These are phyloP conservation scores for Phialophora verrucosa DNA, from an alignment of 2,329 filamentous ascomycete species.

Conservation along the genomic window DNA sequence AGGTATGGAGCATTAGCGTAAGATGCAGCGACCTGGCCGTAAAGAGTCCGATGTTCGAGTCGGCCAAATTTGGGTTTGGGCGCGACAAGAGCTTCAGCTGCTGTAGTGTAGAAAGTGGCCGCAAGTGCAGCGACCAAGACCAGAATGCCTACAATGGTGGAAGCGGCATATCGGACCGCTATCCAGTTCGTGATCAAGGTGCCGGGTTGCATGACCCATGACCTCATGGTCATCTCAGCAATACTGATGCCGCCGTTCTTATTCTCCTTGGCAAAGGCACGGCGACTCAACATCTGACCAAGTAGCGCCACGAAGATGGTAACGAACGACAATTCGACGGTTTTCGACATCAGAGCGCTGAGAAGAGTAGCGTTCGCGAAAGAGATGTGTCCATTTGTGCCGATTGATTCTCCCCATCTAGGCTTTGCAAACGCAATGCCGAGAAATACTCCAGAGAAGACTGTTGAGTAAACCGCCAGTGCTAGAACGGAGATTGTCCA, in stretches of 20 bases:
- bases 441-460: constrained; percentile 62
- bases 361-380: constrained; percentile 71
- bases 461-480: constrained; percentile 47
- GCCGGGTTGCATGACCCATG: constrained; percentile 76
- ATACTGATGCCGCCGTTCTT: constrained; percentile 67
- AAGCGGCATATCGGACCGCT: constrained; percentile 68
- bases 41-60: constrained; percentile 57
- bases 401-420: constrained; percentile 65
- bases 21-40: constrained; percentile 63
- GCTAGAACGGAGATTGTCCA: constrained; percentile 46
- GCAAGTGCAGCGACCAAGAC: constrained; percentile 69
- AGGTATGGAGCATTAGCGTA: constrained; percentile 70
- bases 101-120: constrained; percentile 76
- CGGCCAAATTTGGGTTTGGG: constrained; percentile 69
- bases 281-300: constrained; percentile 74
- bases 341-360: constrained; percentile 73
- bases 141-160: constrained; percentile 65
- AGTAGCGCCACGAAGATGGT: constrained; percentile 76
- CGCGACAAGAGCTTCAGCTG: constrained; percentile 74
- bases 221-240: constrained; percentile 77
- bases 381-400: constrained; percentile 57
- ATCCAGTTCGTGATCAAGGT: constrained; percentile 73
- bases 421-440: constrained; percentile 66
- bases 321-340: constrained; percentile 78
- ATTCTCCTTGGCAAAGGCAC: constrained; percentile 66